Evolutionary conservation across 2,329 filamentous ascomycete genomes (phyloP), one percentile per base, ranked within the genome.

Genomic region (Colletotrichum cuscutae): DNA sequence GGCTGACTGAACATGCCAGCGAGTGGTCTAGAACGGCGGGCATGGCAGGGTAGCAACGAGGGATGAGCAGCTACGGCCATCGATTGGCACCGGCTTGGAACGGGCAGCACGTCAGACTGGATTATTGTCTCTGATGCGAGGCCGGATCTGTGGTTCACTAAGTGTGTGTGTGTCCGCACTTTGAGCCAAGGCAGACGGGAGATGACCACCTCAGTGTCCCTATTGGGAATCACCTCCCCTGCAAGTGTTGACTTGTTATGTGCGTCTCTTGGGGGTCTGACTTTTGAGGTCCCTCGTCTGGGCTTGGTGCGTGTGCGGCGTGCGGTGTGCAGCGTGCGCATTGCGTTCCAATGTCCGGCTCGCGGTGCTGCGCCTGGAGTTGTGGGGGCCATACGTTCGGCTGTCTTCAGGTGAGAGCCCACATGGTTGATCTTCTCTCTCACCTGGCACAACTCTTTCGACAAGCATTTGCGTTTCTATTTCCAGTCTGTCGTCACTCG

Each of bases 321-420:
- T 42, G 37, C 37, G 37, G 37, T 15, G 37, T 37, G 65, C 46
- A 46, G 63, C 63, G 15, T 19, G 58, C 53, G 69, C 65, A 69
- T 72, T 72, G 66, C 46, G 60, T 60, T 46, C 52, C 60, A 72
- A 72, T 72, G 56, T 72, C 66, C 66, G 65, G 42, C 63, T 63
- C 42, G 15, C 60, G 9, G 46, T 52, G 46, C 70, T 72, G 70
- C 70, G 70, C 70, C 66, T 70, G 61, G 60, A 72, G 59, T 70
- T 72, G 70, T 72, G 70, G 70, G 70, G 69, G 49, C 52, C 52
- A 37, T 19, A 57, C 22, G 46, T 57, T 65, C 66, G 60, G 57
- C 32, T 70, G 24, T 65, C 54, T 37, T 72, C 70, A 72, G 66
- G 70, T 72, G 70, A 26, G 65, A 70, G 60, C 69, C 66, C 65